Base-by-base conservation (phyloP, 2,329 filamentous ascomycete species). In the Alternaria gaisen region DNA sequence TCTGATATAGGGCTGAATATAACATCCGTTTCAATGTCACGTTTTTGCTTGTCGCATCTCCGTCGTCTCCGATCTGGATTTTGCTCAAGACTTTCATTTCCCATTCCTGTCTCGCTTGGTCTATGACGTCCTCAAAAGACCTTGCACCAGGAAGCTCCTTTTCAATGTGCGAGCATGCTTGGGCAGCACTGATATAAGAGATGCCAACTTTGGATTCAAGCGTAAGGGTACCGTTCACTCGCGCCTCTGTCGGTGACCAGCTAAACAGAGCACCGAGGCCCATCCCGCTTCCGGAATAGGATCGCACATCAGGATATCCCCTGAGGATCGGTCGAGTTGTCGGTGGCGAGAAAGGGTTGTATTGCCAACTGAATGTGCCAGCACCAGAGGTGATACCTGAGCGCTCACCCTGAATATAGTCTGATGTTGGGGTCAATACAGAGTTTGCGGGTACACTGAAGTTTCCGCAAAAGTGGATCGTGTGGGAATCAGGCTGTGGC, bases 161-260 rank as follows among this genome's bases (percentile, higher is more conserved):
- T 71, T 91, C 87, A 0, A 86, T 89, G 68, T 89, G 89, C 7
- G 80, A 70, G 69, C 90, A 93, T 1, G 90, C 90, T 72, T 88
- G 85, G 0, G 83, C 51, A 28, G 59, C 51, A 42, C 48, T 58
- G 8, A 62, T 77, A 71, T 79, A 83, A 0, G 82, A 83, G 12
- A 83, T 74, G 0, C 81, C 82, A n/a, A 83, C 76, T 46, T 80
- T 78, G 0, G 84, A 85, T n/a, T 72, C 80, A 22, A 86, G 66
- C 1, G 69, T 73, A 42, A 1, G 74, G n/a, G 44, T 40, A 8
- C 43, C 43, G 22, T 50, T 50, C 24, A 48, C 34, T 32, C 18
- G 43, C 43, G 66, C 14, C 11, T 68, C 59, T 1, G 72, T 73
- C 1, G 69, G 66, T 63, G 71, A 58, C 66, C 83, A 86, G 2